phyloP scores from a whole-genome alignment of 2,329 filamentous ascomycete species.

The Arachnomyces sp. region DNA sequence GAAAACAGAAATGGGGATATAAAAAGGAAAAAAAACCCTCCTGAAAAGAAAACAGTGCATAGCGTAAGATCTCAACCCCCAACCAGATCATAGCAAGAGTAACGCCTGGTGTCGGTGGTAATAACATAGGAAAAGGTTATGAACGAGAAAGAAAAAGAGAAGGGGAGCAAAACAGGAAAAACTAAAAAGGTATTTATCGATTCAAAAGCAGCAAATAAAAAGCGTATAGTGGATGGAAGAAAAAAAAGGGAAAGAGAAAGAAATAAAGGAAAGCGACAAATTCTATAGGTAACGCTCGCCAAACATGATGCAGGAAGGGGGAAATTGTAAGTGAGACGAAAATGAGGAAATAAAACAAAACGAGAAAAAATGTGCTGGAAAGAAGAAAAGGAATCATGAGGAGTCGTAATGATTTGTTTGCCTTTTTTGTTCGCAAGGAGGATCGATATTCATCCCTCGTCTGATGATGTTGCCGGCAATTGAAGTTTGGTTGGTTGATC shows the following conservation, averaged over 20 bases:
- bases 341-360: slow-evolving; percentile 17
- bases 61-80: no score
- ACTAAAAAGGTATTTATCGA: slow-evolving; percentile 7
- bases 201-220: slow-evolving; percentile 8
- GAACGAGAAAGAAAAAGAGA: no score
- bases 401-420: slow-evolving; percentile 11
- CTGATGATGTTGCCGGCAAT: neutral
- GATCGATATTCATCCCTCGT: neutral
- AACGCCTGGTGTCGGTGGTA: no score
- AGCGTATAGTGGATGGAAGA: slow-evolving; percentile 2
- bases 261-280: neutral
- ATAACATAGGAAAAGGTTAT: no score
- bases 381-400: slow-evolving; percentile 18
- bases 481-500: slow-evolving; percentile 7
- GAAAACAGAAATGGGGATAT: neutral
- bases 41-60: no score
- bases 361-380: slow-evolving; percentile 13
- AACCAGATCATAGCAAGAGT: no score
- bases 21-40: no score
- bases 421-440: neutral
- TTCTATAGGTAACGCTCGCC: slow-evolving; percentile 3
- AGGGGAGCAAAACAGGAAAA: neutral
- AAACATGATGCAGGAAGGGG: neutral
- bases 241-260: slow-evolving; percentile 5
- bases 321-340: slow-evolving; percentile 13